Evolutionary conservation across 169 alveolate genomes (phyloP), one percentile per base, ranked within the genome.

Genomic region (Cryptosporidium viatorum): DNA sequence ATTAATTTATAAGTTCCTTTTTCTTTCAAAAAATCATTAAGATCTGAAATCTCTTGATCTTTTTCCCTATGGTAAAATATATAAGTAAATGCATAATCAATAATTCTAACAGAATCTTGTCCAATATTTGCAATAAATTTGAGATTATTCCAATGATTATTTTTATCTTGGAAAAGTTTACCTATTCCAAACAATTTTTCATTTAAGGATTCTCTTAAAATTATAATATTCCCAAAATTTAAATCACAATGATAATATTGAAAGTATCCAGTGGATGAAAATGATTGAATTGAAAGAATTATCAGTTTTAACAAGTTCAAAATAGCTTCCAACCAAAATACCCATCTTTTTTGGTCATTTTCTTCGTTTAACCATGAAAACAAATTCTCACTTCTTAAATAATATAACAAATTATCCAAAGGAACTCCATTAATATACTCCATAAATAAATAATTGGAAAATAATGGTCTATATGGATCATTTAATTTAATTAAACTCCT

Each of bases 221-320:
- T 31, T 12, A 73, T 21, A 1, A 80, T 60, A 62, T 80, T 80
- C 21, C 89, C 89, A 62, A 80, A 80, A 39, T 80, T 80, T 37
- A 80, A 35, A 48, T 80, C 89, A 48, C 89, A 80, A 31, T 80
- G 89, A 60, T 37, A 45, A n/a, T 80, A 80, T 29, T 59, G 68
- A 43, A 59, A 26, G 39, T 21, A 80, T 16, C 89, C 89, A 6
- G 89, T 39, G 14, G 89, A 59, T 23, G 89, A 37, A 39, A 80
- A 65, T 9, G 89, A 80, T 23, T 80, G 89, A 14, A 80, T 39
- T 41, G 75, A 26, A 37, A 59, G 71, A 39, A 80, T 2, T 26
- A 59, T 45, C 18, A 80, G 23, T 21, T 23, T 41, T n/a, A 41
- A 39, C 5, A 80, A 50, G 10, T 59, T 80, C 10, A 80, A 50